Conservation (phyloP, 148 eudicot genomes). For the Chenopodium album region DNA sequence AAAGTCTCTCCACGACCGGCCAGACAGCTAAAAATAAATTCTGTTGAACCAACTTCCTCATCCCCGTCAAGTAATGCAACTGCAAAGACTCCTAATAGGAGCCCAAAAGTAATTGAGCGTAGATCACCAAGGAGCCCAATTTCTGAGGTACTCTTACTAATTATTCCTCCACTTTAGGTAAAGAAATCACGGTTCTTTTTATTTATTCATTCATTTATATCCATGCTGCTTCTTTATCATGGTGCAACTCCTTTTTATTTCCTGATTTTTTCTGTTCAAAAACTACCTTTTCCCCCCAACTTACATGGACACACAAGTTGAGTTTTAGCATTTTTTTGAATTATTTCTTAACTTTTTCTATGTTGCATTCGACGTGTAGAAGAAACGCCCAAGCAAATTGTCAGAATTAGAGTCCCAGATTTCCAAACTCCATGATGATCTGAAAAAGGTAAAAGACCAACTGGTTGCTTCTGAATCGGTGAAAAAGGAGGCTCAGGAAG, state of each 20-base stretch:
- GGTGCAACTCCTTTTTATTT: not conserved
- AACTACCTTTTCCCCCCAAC: no score
- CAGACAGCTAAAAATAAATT: conserved; percentile 54
- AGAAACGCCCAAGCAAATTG: conserved; percentile 59
- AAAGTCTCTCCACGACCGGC: conserved; percentile 54
- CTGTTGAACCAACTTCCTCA: conserved; percentile 43
- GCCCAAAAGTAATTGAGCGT: conserved; percentile 65
- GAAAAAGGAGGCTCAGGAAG: conserved; percentile 58
- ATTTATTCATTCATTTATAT: not conserved
- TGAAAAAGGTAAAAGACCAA: conserved; percentile 66
- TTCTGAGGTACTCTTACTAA: conserved; percentile 50
- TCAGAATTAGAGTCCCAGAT: conserved; percentile 74
- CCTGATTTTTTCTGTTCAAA: not conserved
- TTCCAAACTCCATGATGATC: conserved; percentile 74
- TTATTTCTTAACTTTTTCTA: not conserved
- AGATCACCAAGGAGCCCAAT: conserved; percentile 60
- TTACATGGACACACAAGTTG: not conserved
- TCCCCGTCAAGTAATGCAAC: conserved; percentile 46
- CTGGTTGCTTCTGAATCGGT: conserved; percentile 48
- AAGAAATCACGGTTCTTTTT: not conserved
- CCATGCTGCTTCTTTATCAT: not conserved
- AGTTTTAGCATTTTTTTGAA: not conserved
- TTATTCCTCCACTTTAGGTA: not conserved
- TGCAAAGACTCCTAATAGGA: conserved; percentile 50
- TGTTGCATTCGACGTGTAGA: conserved; percentile 31